A percentile compares a stretch with the other conserved stretches of the same genome.
These are phyloP conservation scores for Phialemonium atrogriseum DNA, from an alignment of 2,329 filamentous ascomycete species.

Conservation along the genomic window DNA sequence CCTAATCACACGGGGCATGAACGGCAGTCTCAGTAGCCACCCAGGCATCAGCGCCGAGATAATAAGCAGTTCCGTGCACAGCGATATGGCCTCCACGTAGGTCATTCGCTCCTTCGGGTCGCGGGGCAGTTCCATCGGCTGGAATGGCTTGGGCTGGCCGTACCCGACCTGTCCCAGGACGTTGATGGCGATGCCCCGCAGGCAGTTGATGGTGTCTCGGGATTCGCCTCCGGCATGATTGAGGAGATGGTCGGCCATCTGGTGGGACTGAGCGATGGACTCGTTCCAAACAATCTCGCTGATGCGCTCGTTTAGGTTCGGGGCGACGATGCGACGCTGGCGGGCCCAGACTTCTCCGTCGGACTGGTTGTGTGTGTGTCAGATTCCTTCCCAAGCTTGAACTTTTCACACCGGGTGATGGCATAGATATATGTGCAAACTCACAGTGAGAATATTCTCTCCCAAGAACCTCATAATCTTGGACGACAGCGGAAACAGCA, in stretches of 20 bases:
- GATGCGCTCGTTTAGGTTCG: slow-evolving; percentile 26
- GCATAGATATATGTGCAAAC: slow-evolving; percentile 3
- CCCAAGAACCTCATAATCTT: slow-evolving; percentile 24
- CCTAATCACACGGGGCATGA: slow-evolving; percentile 17
- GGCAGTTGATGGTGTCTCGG: slow-evolving; percentile 16
- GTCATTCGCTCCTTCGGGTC: slow-evolving; percentile 10
- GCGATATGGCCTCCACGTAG: slow-evolving; percentile 24
- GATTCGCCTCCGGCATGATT: slow-evolving; percentile 16
- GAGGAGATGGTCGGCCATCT: slow-evolving; percentile 21
- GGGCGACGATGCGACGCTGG: slow-evolving; percentile 25
- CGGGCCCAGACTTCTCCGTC: slow-evolving; percentile 21
- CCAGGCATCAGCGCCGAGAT: slow-evolving; percentile 19
- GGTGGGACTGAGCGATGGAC: slow-evolving; percentile 18
- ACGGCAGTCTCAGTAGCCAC: slow-evolving; percentile 13
- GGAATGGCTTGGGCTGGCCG: slow-evolving; percentile 20
- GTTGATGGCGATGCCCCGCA: slow-evolving; percentile 26
- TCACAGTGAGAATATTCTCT: slow-evolving; percentile 22
- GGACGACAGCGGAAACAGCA: slow-evolving; percentile 15
- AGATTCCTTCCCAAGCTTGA: too few species aligned
- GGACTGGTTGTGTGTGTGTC: slow-evolving; percentile 1
- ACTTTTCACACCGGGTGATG: not conserved
- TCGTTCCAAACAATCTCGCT: slow-evolving; percentile 25
- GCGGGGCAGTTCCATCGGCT: slow-evolving; percentile 13
- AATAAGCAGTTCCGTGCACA: slow-evolving; percentile 19
- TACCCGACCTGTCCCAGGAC: slow-evolving; percentile 26